These are phyloP conservation scores for Penicillium sp. DNA, from an alignment of 2,329 filamentous ascomycete genomes.

Conservation along the genomic window DNA sequence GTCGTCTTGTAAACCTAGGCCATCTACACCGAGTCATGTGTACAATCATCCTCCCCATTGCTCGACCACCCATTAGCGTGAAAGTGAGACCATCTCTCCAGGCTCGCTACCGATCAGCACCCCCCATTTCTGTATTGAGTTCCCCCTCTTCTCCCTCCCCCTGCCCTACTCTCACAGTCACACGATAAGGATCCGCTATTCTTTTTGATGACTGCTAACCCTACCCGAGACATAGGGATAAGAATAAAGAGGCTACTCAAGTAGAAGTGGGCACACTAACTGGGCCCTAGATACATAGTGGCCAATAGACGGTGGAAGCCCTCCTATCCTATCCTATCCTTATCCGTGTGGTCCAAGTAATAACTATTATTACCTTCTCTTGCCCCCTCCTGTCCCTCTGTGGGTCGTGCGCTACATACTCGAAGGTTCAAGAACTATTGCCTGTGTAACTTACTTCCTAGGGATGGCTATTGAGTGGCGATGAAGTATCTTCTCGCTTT, in stretches of 20 bases:
- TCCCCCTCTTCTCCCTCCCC: not conserved
- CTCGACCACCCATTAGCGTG: not conserved
- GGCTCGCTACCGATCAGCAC: not conserved
- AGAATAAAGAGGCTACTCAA: not conserved
- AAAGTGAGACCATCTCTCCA: slow-evolving; percentile 2
- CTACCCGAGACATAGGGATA: slow-evolving; percentile 1
- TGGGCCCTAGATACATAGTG: not conserved
- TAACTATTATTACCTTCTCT: not conserved
- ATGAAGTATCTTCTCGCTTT: not conserved
- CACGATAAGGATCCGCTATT: not conserved
- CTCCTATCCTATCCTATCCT: not conserved
- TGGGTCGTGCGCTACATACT: not conserved
- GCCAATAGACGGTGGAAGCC: not conserved
- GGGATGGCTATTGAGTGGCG: not conserved
- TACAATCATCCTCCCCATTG: not conserved
- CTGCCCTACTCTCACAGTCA: not conserved
- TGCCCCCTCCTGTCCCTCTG: not conserved
- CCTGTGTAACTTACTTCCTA: not conserved
- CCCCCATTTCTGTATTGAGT: not conserved
- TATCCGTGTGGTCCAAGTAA: not conserved
- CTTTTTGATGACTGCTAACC: not conserved
- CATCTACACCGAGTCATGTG: not conserved
- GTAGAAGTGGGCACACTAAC: not conserved
- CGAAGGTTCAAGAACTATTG: not conserved
- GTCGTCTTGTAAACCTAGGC: not conserved